Evolutionary conservation across 495 filamentous ascomycete species (phyloP), one percentile per base, ranked within the genome.

Genomic region (Penicillium chermesinum): DNA sequence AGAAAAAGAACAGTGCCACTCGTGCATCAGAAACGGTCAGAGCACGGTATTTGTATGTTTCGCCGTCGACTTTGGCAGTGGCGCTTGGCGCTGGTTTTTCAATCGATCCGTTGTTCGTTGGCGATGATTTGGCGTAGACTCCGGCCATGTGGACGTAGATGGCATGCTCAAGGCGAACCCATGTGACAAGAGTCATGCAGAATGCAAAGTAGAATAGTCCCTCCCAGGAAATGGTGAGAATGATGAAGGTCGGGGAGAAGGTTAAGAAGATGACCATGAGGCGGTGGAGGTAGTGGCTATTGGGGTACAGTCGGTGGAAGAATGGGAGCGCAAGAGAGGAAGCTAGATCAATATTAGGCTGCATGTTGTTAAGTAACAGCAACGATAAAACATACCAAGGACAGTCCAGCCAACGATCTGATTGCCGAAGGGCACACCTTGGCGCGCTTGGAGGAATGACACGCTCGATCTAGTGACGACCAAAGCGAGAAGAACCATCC

Each of bases 161-260:
- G 32, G 80, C 85, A 54, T 95, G 85, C 62, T 99, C 94, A 0
- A 97, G 73, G 17, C 83, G 81, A 16, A 96, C 88, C 94, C 94
- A 99, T 50, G 83, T 85, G 48, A 95, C 74, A 8, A 99, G 75
- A 16, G 85, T 84, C 37, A 85, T 72, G 59, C 82, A 90, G 67
- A 96, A 97, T 15, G 83, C 83, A 52, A 96, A 78, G 72, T 96
- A 97, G 69, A 99, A 99, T 2, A 99, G 74, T 0, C 94, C 93
- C 64, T 99, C 94, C 74, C 95, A 99, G 14, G 90, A 95, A 64
- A 96, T 97, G 18, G 90, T 95, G 49, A 99, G 85, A 55, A 97
- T 87, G 61, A 99, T 86, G 63, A 99, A 99, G 9, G 84, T 84
- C 1, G 94, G 94, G 0, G 90, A 84, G 60, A 95, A 97, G 10